Conservation (phyloP, 2,329 filamentous ascomycete genomes). For the Periglandula ipomoeae region DNA sequence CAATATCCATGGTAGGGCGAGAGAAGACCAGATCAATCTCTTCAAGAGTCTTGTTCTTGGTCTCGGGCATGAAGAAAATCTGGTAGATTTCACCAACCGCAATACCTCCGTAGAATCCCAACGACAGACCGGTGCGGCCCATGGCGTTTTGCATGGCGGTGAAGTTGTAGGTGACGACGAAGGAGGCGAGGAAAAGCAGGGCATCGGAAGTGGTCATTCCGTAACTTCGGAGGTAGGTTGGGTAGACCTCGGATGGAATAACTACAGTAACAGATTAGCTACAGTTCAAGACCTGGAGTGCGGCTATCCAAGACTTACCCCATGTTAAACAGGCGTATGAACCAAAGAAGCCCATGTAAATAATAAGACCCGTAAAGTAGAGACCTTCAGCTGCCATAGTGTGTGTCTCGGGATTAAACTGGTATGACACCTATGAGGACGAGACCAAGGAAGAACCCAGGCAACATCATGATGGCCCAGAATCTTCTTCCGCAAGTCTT, state of each 20-base stretch:
- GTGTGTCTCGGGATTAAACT: conserved; percentile 38
- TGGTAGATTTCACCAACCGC: conserved; percentile 63
- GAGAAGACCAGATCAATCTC: conserved; percentile 63
- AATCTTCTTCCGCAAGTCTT: conserved; percentile 63
- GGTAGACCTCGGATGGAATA: conserved; percentile 60
- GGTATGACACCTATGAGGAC: conserved; percentile 58
- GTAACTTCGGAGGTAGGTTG: conserved; percentile 62
- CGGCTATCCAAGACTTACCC: conserved; percentile 18
- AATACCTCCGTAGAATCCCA: conserved; percentile 69
- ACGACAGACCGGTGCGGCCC: conserved; percentile 52
- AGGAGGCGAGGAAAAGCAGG: conserved; percentile 60
- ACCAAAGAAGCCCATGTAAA: conserved; percentile 63
- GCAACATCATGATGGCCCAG: conserved; percentile 65
- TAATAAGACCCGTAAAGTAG: conserved; percentile 57
- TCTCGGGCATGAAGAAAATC: conserved; percentile 67
- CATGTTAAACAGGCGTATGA: conserved; percentile 56
- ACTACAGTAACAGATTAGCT: conserved; percentile 23
- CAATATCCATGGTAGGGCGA: conserved; percentile 52
- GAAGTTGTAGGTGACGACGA: conserved; percentile 71
- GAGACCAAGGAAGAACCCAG: conserved; percentile 62
- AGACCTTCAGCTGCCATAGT: conserved; percentile 43
- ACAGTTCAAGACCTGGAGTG: background rate
- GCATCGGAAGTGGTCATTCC: conserved; percentile 64
- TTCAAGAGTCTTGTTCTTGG: conserved; percentile 58
- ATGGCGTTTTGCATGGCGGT: conserved; percentile 60